These are phyloP conservation scores for Diplogelasinospora grovesii DNA, from an alignment of 495 filamentous ascomycete species.

Conservation along the genomic window DNA sequence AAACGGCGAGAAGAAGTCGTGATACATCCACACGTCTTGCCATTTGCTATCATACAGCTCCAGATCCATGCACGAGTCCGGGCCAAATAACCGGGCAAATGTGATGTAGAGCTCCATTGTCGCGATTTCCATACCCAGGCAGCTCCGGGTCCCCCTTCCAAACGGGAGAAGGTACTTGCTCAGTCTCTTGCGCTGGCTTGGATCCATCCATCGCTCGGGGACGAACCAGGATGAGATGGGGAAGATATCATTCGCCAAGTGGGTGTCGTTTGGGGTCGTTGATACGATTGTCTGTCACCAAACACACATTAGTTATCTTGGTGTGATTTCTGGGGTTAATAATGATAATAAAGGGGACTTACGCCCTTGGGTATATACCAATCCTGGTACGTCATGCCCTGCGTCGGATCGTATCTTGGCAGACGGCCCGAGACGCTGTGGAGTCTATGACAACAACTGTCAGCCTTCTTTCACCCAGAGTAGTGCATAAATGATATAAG, in stretches of 20 bases:
- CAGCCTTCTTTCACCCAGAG: neutral
- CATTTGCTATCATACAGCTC: constrained; percentile 10
- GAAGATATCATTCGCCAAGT: constrained; percentile 34
- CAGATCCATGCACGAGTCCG: constrained; percentile 7
- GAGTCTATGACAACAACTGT: neutral
- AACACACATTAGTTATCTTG: neutral
- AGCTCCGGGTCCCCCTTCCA: constrained; percentile 37
- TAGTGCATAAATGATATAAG: neutral
- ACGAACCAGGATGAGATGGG: constrained; percentile 31
- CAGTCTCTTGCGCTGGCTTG: constrained; percentile 15
- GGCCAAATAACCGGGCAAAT: constrained; percentile 23
- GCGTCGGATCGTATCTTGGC: constrained; percentile 7
- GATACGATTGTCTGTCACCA: constrained; percentile 8
- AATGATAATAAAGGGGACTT: constrained; percentile 1
- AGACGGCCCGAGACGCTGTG: constrained; percentile 3
- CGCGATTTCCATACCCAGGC: constrained; percentile 42
- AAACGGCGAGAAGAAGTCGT: constrained; percentile 24
- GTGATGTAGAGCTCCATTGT: constrained; percentile 40
- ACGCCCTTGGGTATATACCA: constrained; percentile 21
- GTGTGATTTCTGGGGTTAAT: too few species aligned
- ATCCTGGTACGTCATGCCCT: constrained; percentile 23
- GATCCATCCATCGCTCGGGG: constrained; percentile 42
- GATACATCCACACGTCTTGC: constrained; percentile 15
- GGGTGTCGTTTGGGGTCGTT: constrained; percentile 21
- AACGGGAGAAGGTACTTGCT: constrained; percentile 39